Base-by-base conservation (phyloP, 768 basidiomycete species). In the Naematelia encephala region DNA sequence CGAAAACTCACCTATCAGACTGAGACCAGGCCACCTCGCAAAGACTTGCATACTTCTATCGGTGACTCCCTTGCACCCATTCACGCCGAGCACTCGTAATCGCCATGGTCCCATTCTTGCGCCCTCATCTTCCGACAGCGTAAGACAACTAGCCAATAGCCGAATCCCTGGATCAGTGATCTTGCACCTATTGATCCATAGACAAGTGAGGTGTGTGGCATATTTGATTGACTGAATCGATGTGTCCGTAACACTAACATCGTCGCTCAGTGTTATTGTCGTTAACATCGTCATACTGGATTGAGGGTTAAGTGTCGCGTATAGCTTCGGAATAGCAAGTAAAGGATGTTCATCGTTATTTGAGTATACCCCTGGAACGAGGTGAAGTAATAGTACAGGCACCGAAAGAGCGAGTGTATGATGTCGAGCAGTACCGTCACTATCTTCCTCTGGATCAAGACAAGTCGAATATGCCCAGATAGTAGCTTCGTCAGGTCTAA, bases 21-120 rank as follows among this genome's bases (percentile, higher is more conserved):
- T 59, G 44, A 73, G 45, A n/a, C 71, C 71, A 21, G 71, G 71
- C 61, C 62, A 68, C 25, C 69, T 61, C 5, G 67, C 67, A 8
- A 73, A 63, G 4, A 42, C 19, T 16, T 30, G 50, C 66, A 70
- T 68, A 1, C 58, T 54, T 51, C 53, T 55, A 53, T 73, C 71
- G 11, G 56, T 47, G 11, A 73, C 51, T 11, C 62, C 57, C 34
- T 53, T 59, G 42, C 68, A 70, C 25, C 48, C 48, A 21, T 19
- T 19, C 46, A 19, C 46, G 46, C 46, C 46, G 5, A 25, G 5
- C 46, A 23, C 27, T 23, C 11, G 27, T 50, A 50, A 14, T 27
- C 48, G 22, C 48, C 27, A 10, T 26, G 48, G 48, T 26, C 48
- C 21, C 5, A 19, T 50, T 19, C 48, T 23, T 23, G n/a, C 26